Base-by-base conservation (phyloP, 2,329 filamentous ascomycete genomes). In the Fusarium buxicola region DNA sequence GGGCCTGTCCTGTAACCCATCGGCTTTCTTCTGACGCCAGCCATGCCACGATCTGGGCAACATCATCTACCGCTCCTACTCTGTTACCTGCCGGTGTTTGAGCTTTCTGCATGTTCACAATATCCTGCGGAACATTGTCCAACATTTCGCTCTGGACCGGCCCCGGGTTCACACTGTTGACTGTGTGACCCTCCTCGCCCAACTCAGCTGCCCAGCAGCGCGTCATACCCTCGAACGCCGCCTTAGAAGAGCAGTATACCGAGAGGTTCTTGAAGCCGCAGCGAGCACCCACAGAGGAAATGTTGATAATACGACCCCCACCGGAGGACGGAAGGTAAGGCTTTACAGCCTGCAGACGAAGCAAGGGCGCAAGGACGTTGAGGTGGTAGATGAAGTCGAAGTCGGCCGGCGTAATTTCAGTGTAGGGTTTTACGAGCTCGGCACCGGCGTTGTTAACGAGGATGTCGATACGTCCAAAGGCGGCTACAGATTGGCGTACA, bases 151-250 rank as follows among this genome's bases (percentile, higher is more conserved):
- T 87, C 72, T 82, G 74, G 7, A 87, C 82, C 0, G 86, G 85
- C 0, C 87, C 87, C 0, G 86, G 85, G 16, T 82, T 82, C 3
- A 89, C 82, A 1, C 80, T 78, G 63, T 89, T 90, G 24, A 87
- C 86, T 1, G 86, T 89, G 55, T 84, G 84, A 0, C 86, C 85
- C 55, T 80, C 73, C 4, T 59, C 69, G 3, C 61, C 61, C 8
- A 64, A 13, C 72, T 89, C 86, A 0, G 78, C 77, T 0, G 87
- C 86, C 80, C 85, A 85, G 39, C 78, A 81, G 7, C 86, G 76
- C 9, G 87, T 89, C 51, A 89, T 21, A 3, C 65, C 61, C 30
- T 64, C 61, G 1, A 64, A 24, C 9, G 61, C 61, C 8, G 61
- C 60, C 18, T 64, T 64, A 1, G 61, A 65, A 3, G 61, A 53